Conservation (phyloP, 768 basidiomycete species). For the Phylloporus arenicola region DNA sequence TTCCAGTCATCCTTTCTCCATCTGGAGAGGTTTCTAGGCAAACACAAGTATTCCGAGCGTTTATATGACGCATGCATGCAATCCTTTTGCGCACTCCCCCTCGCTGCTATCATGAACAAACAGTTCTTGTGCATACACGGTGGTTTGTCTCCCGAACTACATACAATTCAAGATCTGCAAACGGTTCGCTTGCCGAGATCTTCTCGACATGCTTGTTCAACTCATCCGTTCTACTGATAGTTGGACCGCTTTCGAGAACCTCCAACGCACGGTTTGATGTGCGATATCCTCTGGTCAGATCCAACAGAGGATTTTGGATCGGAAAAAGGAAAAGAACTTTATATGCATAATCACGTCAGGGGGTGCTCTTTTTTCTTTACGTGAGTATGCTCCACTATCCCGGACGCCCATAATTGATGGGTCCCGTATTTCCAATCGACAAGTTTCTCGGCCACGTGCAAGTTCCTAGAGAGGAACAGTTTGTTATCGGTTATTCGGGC, state of each 20-base stretch:
- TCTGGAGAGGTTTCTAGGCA: slow-evolving; percentile 36
- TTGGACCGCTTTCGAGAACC: slow-evolving; percentile 71
- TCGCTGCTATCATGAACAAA: slow-evolving; percentile 77
- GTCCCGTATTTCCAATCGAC: neutral
- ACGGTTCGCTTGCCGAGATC: slow-evolving; percentile 33
- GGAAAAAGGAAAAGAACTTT: slow-evolving; percentile 60
- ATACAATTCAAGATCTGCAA: slow-evolving; percentile 63
- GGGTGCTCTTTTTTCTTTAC: slow-evolving; percentile 77
- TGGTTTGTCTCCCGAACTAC: slow-evolving; percentile 64
- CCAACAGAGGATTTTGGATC: slow-evolving; percentile 68
- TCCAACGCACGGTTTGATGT: slow-evolving; percentile 69
- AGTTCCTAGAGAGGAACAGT: slow-evolving; percentile 88
- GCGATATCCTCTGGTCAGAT: slow-evolving; percentile 73
- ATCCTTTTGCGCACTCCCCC: slow-evolving; percentile 64
- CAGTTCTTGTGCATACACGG: slow-evolving; percentile 77
- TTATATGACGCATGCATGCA: slow-evolving; percentile 73
- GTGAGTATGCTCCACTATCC: slow-evolving; percentile 30
- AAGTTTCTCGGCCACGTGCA: slow-evolving; percentile 83
- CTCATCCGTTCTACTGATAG: slow-evolving; percentile 28
- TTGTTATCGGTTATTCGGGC: slow-evolving; percentile 92
- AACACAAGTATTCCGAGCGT: slow-evolving; percentile 72
- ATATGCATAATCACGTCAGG: slow-evolving; percentile 68
- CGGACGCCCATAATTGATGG: neutral
- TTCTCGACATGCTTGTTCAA: neutral
- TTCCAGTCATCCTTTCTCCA: slow-evolving; percentile 1